Evolutionary conservation across 805 yeast genomes (phyloP), one percentile per base, ranked within the genome.

Genomic region (Kazachstania kunashirensis): DNA sequence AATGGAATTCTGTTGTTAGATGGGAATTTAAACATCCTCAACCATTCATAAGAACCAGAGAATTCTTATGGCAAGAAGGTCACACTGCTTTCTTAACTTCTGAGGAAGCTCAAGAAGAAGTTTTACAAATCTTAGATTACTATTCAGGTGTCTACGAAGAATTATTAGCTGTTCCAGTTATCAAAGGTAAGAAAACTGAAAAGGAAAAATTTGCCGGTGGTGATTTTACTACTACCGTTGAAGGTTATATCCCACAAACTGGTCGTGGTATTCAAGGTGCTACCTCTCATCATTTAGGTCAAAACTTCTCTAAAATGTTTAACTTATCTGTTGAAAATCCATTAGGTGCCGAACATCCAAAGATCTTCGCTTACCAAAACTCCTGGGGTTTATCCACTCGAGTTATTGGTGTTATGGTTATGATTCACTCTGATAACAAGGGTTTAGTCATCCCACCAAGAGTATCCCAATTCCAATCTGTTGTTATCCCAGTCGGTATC

Each of bases 1-100:
- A 92, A 68, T 92, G 99, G 99, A 94, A 94, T 70, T 88, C 96
- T 14, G 99, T 92, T 31, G 99, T 92, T 34, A 82, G 99, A 71
- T 92, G 98, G 99, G 99, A 92, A 68, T 92, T 92, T 70, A 92
- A 92, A 71, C 97, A 92, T 65, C 99, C 99, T 40, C 99, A 92
- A 68, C 99, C 99, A 34, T 92, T 92, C 66, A 68, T 92, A 59
- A 83, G 99, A 75, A 94, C 98, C 11, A 82, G 99, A 69, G 99
- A 92, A 67, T 92, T 92, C 68, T 71, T 92, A 63, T 92, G 99
- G 99, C 99, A 92, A 69, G 99, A 92, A 69, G 99, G 99, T 52
- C 99, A 92, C 70, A 92, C 98, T 34, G 98, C 95, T 38, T 95
- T 84, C 62, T 73, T 94, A 57, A 82, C 94, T 39, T 63, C 68